These are phyloP conservation scores for Trichoderma atroviride DNA, from an alignment of 2,329 filamentous ascomycete species.

Conservation along the genomic window DNA sequence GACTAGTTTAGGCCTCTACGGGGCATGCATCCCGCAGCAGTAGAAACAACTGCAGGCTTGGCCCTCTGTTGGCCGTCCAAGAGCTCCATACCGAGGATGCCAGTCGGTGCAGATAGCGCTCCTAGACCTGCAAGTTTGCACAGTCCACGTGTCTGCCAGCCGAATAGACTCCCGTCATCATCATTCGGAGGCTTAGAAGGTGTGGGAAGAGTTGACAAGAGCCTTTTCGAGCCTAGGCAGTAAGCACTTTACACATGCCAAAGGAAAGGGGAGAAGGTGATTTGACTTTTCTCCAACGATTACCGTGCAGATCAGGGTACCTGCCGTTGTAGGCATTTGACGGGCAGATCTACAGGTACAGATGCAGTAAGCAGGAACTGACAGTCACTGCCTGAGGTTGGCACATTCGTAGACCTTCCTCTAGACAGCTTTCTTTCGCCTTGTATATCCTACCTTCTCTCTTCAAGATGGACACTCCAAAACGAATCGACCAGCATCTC, in stretches of 20 bases:
- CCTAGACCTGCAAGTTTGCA: background rate
- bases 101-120: background rate
- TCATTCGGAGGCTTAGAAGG: background rate
- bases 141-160: background rate
- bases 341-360: background rate
- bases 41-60: background rate
- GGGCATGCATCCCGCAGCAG: background rate
- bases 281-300: background rate
- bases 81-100: background rate
- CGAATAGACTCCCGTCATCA: background rate
- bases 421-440: background rate
- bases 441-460: background rate
- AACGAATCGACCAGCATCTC: background rate
- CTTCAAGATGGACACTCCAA: background rate
- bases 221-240: background rate
- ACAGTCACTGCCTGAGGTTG: background rate
- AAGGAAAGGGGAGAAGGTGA: background rate
- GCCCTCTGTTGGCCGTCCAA: background rate
- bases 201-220: background rate
- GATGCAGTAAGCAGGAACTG: background rate
- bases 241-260: background rate
- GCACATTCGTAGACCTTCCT: background rate
- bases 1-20: slow-evolving; percentile 8
- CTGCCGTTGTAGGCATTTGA: background rate
- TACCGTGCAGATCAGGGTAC: background rate